These are phyloP conservation scores for Closterium sp. DNA, from an alignment of 139 green algal species.

Conservation along the genomic window DNA sequence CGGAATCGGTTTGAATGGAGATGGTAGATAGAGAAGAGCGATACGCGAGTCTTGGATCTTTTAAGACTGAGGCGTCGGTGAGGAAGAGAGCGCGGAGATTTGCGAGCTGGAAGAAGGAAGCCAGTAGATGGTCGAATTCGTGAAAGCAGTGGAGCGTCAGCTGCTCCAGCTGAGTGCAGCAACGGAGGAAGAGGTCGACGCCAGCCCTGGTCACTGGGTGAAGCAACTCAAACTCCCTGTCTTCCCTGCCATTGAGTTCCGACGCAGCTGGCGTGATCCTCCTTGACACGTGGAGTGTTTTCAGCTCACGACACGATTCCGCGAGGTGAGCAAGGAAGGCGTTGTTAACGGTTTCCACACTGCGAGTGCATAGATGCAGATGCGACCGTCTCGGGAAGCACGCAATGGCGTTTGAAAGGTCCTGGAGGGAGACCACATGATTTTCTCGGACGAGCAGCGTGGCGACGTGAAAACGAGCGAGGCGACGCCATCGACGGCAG, in stretches of 20 bases:
- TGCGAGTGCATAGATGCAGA: not conserved
- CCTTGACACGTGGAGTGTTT: not conserved
- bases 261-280: not conserved
- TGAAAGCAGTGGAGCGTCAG: not conserved
- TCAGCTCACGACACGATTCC: not conserved
- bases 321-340: not conserved
- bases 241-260: not conserved
- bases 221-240: not conserved
- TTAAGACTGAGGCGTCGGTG: not conserved
- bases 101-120: not conserved
- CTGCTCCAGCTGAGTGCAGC: not conserved
- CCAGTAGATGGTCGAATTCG: not conserved
- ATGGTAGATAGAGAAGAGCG: not conserved
- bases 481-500: not conserved
- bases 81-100: not conserved
- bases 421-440: not conserved
- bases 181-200: not conserved
- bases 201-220: not conserved
- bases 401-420: not conserved
- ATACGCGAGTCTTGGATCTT: not conserved
- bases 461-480: not conserved
- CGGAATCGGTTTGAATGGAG: not conserved
- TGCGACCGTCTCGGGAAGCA: not conserved
- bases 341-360: not conserved
- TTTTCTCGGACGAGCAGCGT: not conserved